Evolutionary conservation across 495 filamentous ascomycete genomes (phyloP), one percentile per base, ranked within the genome.

Genomic region (Aspergillus panamensis): DNA sequence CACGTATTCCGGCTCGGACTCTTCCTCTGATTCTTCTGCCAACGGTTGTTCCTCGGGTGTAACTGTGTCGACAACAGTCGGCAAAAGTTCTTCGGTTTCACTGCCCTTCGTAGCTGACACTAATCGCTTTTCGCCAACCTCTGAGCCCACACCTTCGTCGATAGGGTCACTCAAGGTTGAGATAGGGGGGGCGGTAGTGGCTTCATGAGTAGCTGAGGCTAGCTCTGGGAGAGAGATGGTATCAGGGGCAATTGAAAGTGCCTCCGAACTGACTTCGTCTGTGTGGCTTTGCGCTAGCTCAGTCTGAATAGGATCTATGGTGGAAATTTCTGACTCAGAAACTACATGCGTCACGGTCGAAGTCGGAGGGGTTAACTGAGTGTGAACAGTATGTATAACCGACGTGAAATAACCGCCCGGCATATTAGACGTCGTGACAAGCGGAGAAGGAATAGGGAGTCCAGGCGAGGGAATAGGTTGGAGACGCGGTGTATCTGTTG

Each of bases 361-460:
- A 56, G 55, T 53, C 32, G 55, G 59, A 39, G 45, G 53, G 33
- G 29, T 33, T 7, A 53, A 42, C 40, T 62, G 61, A 13, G 53
- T 8, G 9, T 65, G 64, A 0, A 53, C 33, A 17, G 51, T 39
- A 20, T 58, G 47, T 29, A 59, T 44, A 8, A 61, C 52, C 20
- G 64, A 60, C 37, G 62, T 50, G 39, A 75, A 79, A 57, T 77
- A 77, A 16, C 67, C 71, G 1, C 61, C 57, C 7, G 55, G 48
- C 33, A 53, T 62, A 14, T 63, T 61, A 1, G 67, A 50, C 21
- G 59, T 62, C 9, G 76, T 70, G 1, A 75, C 53, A 5, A 81
- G 62, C 4, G 79, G 77, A 8, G 79, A 80, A 1, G 77, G 76
- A 32, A 73, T 66, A 37, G 78, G 75, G 37, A 80, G 72, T 4